Percentiles rank a stretch among this genome's conserved stretches.
These are phyloP conservation scores for Colletotrichum tanaceti DNA, from an alignment of 2,329 filamentous ascomycete genomes.

Conservation along the genomic window DNA sequence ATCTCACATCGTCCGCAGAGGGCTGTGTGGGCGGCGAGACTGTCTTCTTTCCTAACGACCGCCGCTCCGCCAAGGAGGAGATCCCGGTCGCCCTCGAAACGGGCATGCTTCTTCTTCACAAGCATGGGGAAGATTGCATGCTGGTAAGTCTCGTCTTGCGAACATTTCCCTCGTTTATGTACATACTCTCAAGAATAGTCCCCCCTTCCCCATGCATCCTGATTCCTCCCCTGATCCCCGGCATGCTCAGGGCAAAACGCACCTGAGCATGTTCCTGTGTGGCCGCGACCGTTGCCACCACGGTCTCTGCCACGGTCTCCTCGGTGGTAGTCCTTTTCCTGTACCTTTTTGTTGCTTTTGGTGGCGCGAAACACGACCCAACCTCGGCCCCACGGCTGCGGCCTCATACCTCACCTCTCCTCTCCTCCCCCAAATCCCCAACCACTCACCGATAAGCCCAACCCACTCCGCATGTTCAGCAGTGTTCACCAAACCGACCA, in stretches of 20 bases:
- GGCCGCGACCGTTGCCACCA: conserved; percentile 33
- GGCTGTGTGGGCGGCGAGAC: conserved; percentile 89
- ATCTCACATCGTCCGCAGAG: conserved; percentile 72
- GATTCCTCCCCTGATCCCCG: conserved; percentile 30
- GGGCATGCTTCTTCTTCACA: conserved; percentile 88
- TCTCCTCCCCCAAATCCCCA: conserved; percentile 9
- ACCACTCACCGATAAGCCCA: not conserved
- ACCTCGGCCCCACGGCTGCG: conserved; percentile 29
- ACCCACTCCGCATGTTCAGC: conserved; percentile 48
- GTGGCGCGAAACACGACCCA: conserved; percentile 30
- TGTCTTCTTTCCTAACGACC: conserved; percentile 84
- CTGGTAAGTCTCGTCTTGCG: conserved; percentile 61
- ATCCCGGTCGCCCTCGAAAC: conserved; percentile 80
- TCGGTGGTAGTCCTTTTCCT: conserved; percentile 19
- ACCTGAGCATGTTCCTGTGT: conserved; percentile 8
- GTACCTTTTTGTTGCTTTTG: conserved; percentile 32
- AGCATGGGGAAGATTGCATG: conserved; percentile 89
- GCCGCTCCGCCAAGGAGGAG: conserved; percentile 68
- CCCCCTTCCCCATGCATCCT: not conserved
- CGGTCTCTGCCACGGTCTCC: conserved; percentile 3
- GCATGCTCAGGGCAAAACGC: conserved; percentile 7
- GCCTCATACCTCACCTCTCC: conserved; percentile 22
- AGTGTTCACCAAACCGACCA: conserved; percentile 44
- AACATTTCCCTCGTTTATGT: not conserved
- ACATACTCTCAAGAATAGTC: not conserved